Percentiles rank a stretch among this genome's conserved stretches.
phyloP scores from a whole-genome alignment of 2,329 filamentous ascomycete genomes.

The Alternaria infectoria region DNA sequence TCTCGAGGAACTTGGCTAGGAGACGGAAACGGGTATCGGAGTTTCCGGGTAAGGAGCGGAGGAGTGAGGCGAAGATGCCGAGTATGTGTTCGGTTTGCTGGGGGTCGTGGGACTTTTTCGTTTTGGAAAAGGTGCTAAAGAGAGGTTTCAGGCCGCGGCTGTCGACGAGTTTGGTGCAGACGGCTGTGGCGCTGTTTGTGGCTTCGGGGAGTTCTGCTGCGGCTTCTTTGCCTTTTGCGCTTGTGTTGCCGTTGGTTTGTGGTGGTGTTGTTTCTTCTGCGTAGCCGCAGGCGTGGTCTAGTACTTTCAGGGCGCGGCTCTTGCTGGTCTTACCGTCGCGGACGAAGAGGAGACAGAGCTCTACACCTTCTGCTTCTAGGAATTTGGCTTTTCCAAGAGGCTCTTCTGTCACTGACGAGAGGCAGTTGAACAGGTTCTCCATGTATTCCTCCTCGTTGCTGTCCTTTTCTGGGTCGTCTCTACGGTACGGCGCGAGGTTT shows the following conservation, averaged over 20 bases:
- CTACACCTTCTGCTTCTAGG: constrained; percentile 87
- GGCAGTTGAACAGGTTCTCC: constrained; percentile 87
- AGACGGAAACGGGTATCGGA: constrained; percentile 80
- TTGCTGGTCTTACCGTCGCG: constrained; percentile 87
- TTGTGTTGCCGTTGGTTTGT: constrained; percentile 21
- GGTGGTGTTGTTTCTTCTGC: constrained; percentile 29
- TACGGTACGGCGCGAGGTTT: constrained; percentile 82
- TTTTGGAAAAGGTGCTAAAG: constrained; percentile 75
- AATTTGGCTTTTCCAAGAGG: constrained; percentile 78
- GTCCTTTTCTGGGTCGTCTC: constrained; percentile 82
- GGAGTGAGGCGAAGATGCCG: constrained; percentile 81
- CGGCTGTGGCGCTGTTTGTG: constrained; percentile 56
- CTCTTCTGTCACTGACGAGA: constrained; percentile 82
- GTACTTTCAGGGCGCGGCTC: constrained; percentile 74
- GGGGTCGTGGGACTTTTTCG: constrained; percentile 69
- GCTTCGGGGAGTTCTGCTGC: constrained; percentile 4
- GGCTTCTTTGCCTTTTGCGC: constrained; percentile 23
- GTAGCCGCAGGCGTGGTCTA: constrained; percentile 80
- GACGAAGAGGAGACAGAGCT: constrained; percentile 90
- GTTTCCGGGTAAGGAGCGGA: constrained; percentile 78
- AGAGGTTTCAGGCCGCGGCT: constrained; percentile 82
- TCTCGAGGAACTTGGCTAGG: constrained; percentile 94
- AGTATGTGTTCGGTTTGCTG: constrained; percentile 79
- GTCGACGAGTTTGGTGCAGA: constrained; percentile 80
- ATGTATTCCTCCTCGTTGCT: constrained; percentile 93